Evolutionary conservation across 257 asterid genomes (phyloP).

Genomic region (Lavandula angustifolia): DNA sequence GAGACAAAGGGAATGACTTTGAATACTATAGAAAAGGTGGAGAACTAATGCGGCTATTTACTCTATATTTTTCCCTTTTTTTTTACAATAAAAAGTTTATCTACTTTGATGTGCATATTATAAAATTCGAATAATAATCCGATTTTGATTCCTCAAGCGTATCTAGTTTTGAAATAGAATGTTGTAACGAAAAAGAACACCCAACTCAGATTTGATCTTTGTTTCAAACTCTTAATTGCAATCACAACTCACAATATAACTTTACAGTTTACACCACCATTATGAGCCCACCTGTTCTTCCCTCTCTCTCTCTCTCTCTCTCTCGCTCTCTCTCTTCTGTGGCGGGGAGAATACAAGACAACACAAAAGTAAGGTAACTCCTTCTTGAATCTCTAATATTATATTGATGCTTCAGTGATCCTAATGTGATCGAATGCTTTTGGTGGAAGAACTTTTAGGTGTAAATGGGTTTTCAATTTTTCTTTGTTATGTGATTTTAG

Average conservation of each 20-base stretch:
- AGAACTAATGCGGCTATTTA: too few species aligned
- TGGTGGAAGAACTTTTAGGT: not conserved
- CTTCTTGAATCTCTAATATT: not conserved
- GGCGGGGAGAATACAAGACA: not conserved
- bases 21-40: too few species aligned
- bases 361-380: not conserved
- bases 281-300: not conserved
- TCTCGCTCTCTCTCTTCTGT: constrained; percentile 1
- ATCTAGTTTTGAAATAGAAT: not conserved
- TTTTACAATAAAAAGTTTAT: too few species aligned
- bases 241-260: constrained; percentile 18
- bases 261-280: constrained; percentile 17
- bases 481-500: not conserved
- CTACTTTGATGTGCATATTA: too few species aligned
- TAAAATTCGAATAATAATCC: too few species aligned
- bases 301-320: not conserved
- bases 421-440: constrained; percentile 4
- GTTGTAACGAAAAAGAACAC: not conserved
- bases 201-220: constrained; percentile 11
- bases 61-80: too few species aligned
- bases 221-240: not conserved
- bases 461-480: not conserved
- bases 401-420: not conserved
- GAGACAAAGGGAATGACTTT: too few species aligned
- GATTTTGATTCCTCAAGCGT: too few species aligned